phyloP scores from a whole-genome alignment of 1,284 basidiomycete species.

The Apiotrichum siamense region DNA sequence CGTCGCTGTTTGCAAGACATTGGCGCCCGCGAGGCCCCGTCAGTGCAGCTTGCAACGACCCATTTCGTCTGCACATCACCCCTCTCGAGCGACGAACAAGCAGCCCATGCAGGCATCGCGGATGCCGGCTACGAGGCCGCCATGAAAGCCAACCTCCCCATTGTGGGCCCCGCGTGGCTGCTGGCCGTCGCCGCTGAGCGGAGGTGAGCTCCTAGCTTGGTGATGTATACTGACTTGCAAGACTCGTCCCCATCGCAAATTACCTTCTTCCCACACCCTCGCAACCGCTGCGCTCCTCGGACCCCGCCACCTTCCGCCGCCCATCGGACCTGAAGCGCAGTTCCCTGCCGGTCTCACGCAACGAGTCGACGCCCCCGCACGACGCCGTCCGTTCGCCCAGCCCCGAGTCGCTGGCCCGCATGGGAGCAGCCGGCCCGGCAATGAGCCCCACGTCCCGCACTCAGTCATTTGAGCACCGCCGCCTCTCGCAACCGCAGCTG shows the following conservation, averaged over 20 bases:
- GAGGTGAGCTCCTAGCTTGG: slow-evolving; percentile 58
- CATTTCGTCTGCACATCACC: slow-evolving; percentile 93
- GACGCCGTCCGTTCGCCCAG: slow-evolving; percentile 36
- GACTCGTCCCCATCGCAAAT: slow-evolving; percentile 76
- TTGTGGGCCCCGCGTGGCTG: slow-evolving; percentile 86
- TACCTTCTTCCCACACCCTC: slow-evolving; percentile 68
- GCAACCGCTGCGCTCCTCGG: slow-evolving; percentile 31
- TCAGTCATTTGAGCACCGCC: slow-evolving; percentile 10
- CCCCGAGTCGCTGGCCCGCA: slow-evolving; percentile 45
- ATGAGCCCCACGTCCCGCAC: slow-evolving; percentile 12
- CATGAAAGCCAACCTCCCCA: slow-evolving; percentile 77
- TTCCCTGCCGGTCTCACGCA: slow-evolving; percentile 25
- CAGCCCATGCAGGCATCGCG: slow-evolving; percentile 28
- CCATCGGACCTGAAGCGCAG: slow-evolving; percentile 33
- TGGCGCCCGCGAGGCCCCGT: slow-evolving; percentile 79
- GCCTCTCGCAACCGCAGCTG: not conserved
- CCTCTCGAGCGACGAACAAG: slow-evolving; percentile 55
- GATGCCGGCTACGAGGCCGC: slow-evolving; percentile 67
- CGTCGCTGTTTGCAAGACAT: slow-evolving; percentile 73
- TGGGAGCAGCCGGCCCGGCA: slow-evolving; percentile 36
- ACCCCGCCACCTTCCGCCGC: not conserved
- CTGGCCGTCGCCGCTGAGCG: slow-evolving; percentile 74
- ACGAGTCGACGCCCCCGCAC: slow-evolving; percentile 25
- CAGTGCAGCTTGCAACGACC: slow-evolving; percentile 92
- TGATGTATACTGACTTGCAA: slow-evolving; percentile 38